Percentiles rank a stretch among this genome's conserved stretches.
These are phyloP conservation scores for Chiua sp. DNA, from an alignment of 1,284 basidiomycete species.

Conservation along the genomic window DNA sequence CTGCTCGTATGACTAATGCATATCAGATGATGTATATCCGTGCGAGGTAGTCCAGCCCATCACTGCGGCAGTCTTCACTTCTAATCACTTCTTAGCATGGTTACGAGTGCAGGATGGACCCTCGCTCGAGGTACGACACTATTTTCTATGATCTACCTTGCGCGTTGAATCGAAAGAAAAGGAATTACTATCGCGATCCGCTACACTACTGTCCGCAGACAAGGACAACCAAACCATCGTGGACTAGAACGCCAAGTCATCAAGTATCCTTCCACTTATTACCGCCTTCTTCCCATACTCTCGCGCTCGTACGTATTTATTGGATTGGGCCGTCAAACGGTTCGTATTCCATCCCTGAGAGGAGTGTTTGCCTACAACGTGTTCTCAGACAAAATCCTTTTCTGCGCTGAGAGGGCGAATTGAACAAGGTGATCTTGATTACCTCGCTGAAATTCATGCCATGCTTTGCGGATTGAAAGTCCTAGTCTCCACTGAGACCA, in stretches of 20 bases:
- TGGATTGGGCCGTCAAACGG: conserved; percentile 65
- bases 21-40: conserved; percentile 74
- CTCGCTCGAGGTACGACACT: conserved; percentile 57
- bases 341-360: conserved; percentile 35
- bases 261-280: conserved; percentile 71
- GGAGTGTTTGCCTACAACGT: not conserved
- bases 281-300: conserved; percentile 72
- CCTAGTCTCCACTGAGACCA: conserved; percentile 56
- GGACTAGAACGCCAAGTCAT: conserved; percentile 72
- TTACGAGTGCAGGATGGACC: conserved; percentile 57
- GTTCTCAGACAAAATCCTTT: conserved; percentile 53
- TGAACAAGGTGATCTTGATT: conserved; percentile 59
- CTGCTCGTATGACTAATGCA: not conserved
- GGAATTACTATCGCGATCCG: conserved; percentile 77
- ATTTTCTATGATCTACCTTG: not conserved
- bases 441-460: conserved; percentile 75
- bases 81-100: conserved; percentile 52
- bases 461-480: conserved; percentile 75
- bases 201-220: conserved; percentile 76
- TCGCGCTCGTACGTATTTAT: conserved; percentile 77
- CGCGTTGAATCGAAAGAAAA: conserved; percentile 27
- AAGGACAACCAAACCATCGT: conserved; percentile 57
- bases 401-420: conserved; percentile 53
- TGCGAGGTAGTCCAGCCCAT: conserved; percentile 47
- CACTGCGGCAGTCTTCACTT: not conserved